Evolutionary conservation across 169 alveolate species (phyloP), one percentile per base, ranked within the genome.

Genomic region (Babesia microti): DNA sequence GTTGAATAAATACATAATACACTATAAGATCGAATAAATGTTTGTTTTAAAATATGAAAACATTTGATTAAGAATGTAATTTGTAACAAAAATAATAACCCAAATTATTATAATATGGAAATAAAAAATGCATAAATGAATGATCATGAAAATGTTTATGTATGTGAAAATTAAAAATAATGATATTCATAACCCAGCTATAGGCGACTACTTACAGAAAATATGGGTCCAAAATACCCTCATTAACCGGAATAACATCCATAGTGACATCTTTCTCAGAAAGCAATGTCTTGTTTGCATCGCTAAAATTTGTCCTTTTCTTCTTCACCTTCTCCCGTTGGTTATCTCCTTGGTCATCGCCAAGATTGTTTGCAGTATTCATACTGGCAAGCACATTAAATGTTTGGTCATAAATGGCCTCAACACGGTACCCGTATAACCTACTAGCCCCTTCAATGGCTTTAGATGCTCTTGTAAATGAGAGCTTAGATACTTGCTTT

Each of bases 361-460:
- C 50, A 2, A 24, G 19, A 6, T 42, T 47, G 9, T 59, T 63
- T 35, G 72, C 79, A 18, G 41, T 65, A 58, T 70, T 61, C 73
- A 76, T 63, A 47, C 55, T 76, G 46, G 67, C 48, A 47, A 76
- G 51, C 41, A 76, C 70, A 53, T 63, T 76, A 48, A 56, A 76
- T 7, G 86, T 70, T 43, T 65, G 78, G 57, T 76, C 81, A 51
- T 76, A 76, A 9, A 76, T 51, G 23, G 86, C 86, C 57, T 76
- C 86, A 18, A 76, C 76, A 35, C 86, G 67, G 56, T 76, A 76
- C 9, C 86, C 81, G 50, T 76, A 76, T 4, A 76, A 66, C 29
- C 67, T 69, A 43, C 81, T 66, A 11, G 86, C 86, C 9, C 86
- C 66, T 45, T 76, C 86, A 7, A 76, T 75, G 19, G 72, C 86